Base-by-base conservation (phyloP, 2,329 filamentous ascomycete species). In the Phyllosticta ampelicida region DNA sequence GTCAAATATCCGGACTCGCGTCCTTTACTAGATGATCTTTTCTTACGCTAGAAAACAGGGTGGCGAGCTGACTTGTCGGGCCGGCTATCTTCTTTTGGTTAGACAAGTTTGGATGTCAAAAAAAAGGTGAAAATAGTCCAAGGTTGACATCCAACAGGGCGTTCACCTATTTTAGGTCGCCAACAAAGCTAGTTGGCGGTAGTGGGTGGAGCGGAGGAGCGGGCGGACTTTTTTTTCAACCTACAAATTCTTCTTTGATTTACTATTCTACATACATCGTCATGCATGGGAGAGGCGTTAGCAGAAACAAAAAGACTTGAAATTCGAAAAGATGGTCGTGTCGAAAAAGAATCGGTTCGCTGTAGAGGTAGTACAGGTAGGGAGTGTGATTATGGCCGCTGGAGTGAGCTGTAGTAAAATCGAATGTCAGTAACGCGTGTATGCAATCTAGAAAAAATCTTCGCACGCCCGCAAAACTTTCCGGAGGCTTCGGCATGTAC, bases 1-100 rank as follows among this genome's bases (percentile, higher is more conserved):
- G 74, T 91, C 87, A 89, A 81, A 78, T 59, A 77, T 78, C 60
- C 69, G 76, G 60, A 78, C 76, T 18, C 69, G 76, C 60, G 75
- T 78, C 57, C 65, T 78, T 63, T 78, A 78, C 65, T 77, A 71
- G 62, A 56, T 36, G 52, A 54, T 26, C n/a, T 44, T n/a, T 44
- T 44, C 11, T 44, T 16, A 4, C 36, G 36, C 36, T 52, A 54
- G 29, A 53, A 28, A 10, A 53, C 11, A 51, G 16, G 20, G 11
- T 51, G 29, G 20, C 6, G 36, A 44, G 13, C 36, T 44, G 36
- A n/a, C 16, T n/a, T 18, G 36, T 44, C 51, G 18, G 26, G 28
- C 21, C 19, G 23, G 58, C 36, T 30, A 29, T 48, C 6, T 28
- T 44, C 44, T 4, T 51, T 50, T 48, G 11, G 36, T 13, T 48